Conservation (phyloP, 345 rosid genomes). For the Ceriops tagal region DNA sequence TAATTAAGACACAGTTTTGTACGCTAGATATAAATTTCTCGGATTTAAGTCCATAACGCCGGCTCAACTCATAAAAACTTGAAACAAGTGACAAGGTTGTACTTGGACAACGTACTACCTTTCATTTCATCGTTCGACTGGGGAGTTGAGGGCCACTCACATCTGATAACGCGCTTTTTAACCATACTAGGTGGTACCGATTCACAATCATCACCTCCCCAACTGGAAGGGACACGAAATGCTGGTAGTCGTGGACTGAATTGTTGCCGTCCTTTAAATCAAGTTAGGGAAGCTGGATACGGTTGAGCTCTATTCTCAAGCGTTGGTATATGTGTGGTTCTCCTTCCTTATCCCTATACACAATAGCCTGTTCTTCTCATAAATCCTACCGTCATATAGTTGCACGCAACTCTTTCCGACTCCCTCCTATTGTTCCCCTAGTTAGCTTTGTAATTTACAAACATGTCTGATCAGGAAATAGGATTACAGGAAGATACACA, state of each 20-base stretch:
- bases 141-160: slow-evolving; percentile 29
- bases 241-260: slow-evolving; percentile 50
- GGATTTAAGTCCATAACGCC: not conserved
- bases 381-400: slow-evolving; percentile 16
- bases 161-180: slow-evolving; percentile 7
- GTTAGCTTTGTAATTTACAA: slow-evolving; percentile 3
- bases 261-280: slow-evolving; percentile 45
- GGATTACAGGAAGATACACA: slow-evolving; percentile 35
- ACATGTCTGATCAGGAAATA: slow-evolving; percentile 46
- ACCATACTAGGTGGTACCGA: slow-evolving; percentile 25
- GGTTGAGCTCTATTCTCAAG: slow-evolving; percentile 41
- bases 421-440: slow-evolving; percentile 17
- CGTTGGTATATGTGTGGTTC: slow-evolving; percentile 88
- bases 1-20: no score
- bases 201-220: slow-evolving; percentile 16
- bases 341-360: slow-evolving; percentile 81
- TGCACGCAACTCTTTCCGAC: slow-evolving; percentile 24
- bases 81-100: slow-evolving; percentile 26
- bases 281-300: slow-evolving; percentile 47
- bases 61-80: not conserved
- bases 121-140: not conserved
- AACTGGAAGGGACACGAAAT: slow-evolving; percentile 20
- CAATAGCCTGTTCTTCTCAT: slow-evolving; percentile 17
- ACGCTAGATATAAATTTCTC: not conserved
- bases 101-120: slow-evolving; percentile 10